Percentiles rank a stretch among this genome's conserved stretches.
These are phyloP conservation scores for Fraxinus albicans DNA, from an alignment of 305 asterid genomes.

Conservation along the genomic window DNA sequence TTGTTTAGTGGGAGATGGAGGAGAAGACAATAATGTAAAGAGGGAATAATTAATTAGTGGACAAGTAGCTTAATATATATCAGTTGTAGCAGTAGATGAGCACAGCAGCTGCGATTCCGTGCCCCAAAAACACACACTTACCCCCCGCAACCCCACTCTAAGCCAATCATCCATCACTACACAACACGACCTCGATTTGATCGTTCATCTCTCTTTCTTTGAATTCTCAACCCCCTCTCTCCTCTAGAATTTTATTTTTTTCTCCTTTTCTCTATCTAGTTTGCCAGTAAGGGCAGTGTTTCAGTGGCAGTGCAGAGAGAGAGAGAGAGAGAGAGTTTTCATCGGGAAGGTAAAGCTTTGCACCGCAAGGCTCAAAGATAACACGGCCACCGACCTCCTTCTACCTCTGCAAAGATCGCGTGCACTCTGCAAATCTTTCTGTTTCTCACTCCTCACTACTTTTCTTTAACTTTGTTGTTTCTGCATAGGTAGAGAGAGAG, in stretches of 20 bases:
- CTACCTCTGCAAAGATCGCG: conserved; percentile 33
- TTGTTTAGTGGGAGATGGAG: neutral
- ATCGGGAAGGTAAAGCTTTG: conserved; percentile 84
- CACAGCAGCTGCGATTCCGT: conserved; percentile 39
- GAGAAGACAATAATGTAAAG: neutral
- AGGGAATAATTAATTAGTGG: conserved; percentile 29
- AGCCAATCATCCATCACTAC: conserved; percentile 25
- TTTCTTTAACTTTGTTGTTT: conserved; percentile 14
- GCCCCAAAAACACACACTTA: conserved; percentile 39
- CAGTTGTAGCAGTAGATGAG: conserved; percentile 20
- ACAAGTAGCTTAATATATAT: conserved; percentile 24
- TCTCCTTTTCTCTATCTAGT: conserved; percentile 30
- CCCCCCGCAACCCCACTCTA: conserved; percentile 5
- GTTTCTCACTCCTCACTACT: conserved; percentile 14
- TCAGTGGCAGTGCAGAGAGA: conserved; percentile 66
- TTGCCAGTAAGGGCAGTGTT: conserved; percentile 75
- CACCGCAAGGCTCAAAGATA: conserved; percentile 25
- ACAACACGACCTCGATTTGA: conserved; percentile 75
- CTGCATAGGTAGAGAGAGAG: conserved; percentile 3
- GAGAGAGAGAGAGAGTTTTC: conserved; percentile 66
- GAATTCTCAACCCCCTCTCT: conserved; percentile 1
- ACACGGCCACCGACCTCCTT: conserved; percentile 10
- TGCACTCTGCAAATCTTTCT: conserved; percentile 34
- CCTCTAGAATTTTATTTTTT: neutral
- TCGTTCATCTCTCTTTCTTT: conserved; percentile 41